Base-by-base conservation (phyloP, 768 basidiomycete species). In the Mycena olivaceomarginata region DNA sequence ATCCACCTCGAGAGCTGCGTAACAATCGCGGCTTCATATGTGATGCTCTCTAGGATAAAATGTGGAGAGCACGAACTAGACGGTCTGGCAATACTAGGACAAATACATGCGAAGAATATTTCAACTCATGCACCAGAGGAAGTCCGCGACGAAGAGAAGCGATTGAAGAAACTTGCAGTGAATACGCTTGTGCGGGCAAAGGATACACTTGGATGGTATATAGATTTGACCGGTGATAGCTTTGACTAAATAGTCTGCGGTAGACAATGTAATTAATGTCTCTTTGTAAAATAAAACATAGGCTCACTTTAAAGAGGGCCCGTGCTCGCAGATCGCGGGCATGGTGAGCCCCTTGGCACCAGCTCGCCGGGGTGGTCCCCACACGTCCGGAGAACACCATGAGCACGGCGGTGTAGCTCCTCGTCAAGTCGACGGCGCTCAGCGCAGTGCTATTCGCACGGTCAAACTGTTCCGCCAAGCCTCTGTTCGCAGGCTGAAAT, bases 371-470 rank as follows among this genome's bases (percentile, higher is more conserved):
- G 7, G 83, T 81, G 48, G 86, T 82, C 0, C 92, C 93, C 8
- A 82, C 82, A 37, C 91, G 87, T 5, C 93, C 93, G 13, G 85
- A 85, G 74, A 90, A 90, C 7, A 88, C 90, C 0, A 95, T 93
- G 65, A 95, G 82, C 6, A 91, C 87, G 18, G 93, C 87, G 8
- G 94, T 94, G 79, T 95, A 96, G 80, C 91, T 94, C 95, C 94
- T 95, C 0, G 94, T 95, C 74, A 96, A 85, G 81, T 96, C 92
- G 7, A 84, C 81, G 3, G 94, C 94, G 82, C 93, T 93, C 16
- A 89, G 75, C 6, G 90, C 93, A 10, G 84, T 66, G 1, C 95
- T 94, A 40, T 84, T 82, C 70, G 67, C 84, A 74, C 86, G 88
- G 81, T 83, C 85, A 82, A 86, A 96, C 79, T 96, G 94, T 82